A percentile compares a stretch with the other conserved stretches of the same genome.
Conservation (phyloP, 805 yeast genomes). For the Candida khao-thaluensis region DNA sequence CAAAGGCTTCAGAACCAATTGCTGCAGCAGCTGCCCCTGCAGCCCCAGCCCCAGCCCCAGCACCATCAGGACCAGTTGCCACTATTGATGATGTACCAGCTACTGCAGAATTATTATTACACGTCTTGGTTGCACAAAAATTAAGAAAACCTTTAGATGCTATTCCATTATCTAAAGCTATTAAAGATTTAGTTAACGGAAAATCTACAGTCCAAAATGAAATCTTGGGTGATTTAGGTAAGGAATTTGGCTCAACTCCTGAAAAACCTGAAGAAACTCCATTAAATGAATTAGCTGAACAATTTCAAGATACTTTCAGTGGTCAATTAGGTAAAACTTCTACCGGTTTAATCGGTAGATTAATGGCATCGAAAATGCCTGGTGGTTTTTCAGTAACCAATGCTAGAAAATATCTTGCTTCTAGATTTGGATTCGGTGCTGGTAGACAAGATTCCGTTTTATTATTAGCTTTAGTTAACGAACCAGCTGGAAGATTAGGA, state of each 20-base stretch:
- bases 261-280: constrained; percentile 99
- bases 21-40: constrained; percentile 58
- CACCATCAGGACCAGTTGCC: constrained; percentile 78
- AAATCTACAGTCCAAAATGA: constrained; percentile 98
- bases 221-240: constrained; percentile 96
- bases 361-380: constrained; percentile 97
- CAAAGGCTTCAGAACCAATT: constrained; percentile 49
- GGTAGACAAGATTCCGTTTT: constrained; percentile 95
- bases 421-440: constrained; percentile 87
- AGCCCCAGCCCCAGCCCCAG: constrained; percentile 59
- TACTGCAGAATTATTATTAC: constrained; percentile 77
- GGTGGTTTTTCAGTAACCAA: constrained; percentile 95
- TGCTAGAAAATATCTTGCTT: constrained; percentile 88
- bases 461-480: constrained; percentile 78
- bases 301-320: constrained; percentile 84
- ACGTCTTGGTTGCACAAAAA: constrained; percentile 91
- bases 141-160: constrained; percentile 87
- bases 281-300: constrained; percentile 90
- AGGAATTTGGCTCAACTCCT: constrained; percentile 96
- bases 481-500: constrained; percentile 87
- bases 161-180: constrained; percentile 85
- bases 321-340: constrained; percentile 95
- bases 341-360: constrained; percentile 80
- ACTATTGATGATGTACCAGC: constrained; percentile 88
- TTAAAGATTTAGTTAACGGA: constrained; percentile 97